Percentiles rank a stretch among this genome's conserved stretches.
phyloP scores from a whole-genome alignment of 306 rosid species.

The Lathyrus tuberosus region DNA sequence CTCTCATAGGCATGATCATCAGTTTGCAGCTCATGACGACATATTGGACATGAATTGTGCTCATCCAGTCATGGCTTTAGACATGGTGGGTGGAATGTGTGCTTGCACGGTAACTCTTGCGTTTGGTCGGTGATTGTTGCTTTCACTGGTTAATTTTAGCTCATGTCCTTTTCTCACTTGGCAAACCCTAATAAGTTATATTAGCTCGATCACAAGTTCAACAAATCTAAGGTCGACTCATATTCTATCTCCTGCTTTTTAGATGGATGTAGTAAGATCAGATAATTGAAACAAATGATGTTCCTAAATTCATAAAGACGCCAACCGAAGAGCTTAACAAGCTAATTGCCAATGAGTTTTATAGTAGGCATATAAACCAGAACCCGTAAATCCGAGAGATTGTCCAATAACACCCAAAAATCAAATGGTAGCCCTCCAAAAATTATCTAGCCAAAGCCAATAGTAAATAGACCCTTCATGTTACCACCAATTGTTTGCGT shows the following conservation, averaged over 20 bases:
- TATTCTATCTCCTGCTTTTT: conserved; percentile 27
- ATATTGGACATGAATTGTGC: conserved; percentile 87
- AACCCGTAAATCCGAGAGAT: conserved; percentile 77
- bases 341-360: conserved; percentile 77
- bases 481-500: conserved; percentile 95
- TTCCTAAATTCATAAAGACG: conserved; percentile 26
- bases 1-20: conserved; percentile 89
- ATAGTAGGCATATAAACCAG: conserved; percentile 82
- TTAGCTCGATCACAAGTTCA: conserved; percentile 28
- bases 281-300: conserved; percentile 11
- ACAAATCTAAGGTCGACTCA: conserved; percentile 2
- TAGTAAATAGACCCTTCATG: conserved; percentile 91
- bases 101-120: conserved; percentile 99
- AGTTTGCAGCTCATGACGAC: conserved; percentile 85
- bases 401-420: conserved; percentile 75
- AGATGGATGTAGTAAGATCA: conserved; percentile 3
- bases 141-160: conserved; percentile 7
- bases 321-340: conserved; percentile 31
- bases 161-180: conserved; percentile 2
- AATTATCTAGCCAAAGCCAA: conserved; percentile 87
- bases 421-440: conserved; percentile 92
- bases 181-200: conserved; percentile 36
- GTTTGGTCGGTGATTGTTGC: conserved; percentile 55
- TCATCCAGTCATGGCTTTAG: too few relatives aligned
- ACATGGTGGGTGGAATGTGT: conserved; percentile 92